Percentiles rank a stretch among this genome's conserved stretches.
Conservation (phyloP, 2,329 filamentous ascomycete genomes). For the Clonostachys byssicola region DNA sequence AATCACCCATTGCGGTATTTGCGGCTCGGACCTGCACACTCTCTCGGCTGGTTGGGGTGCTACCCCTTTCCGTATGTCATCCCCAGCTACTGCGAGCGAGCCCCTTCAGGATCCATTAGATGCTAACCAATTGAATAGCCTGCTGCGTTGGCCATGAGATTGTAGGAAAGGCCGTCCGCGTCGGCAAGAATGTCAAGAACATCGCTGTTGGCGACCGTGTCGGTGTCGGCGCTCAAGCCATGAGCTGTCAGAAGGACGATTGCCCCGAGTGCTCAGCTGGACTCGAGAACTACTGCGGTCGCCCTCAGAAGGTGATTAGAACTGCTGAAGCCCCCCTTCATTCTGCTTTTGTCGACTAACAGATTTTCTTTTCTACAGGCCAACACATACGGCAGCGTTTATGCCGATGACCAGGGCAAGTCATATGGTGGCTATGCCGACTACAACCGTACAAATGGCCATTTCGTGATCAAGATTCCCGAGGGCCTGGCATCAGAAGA, state of each 20-base stretch:
- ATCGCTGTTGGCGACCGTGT: conserved; percentile 61
- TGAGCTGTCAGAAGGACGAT: conserved; percentile 37
- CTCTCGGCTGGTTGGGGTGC: conserved; percentile 49
- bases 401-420: conserved; percentile 17
- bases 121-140: no score
- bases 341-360: conserved; percentile 4
- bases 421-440: conserved; percentile 45
- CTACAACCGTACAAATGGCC: conserved; percentile 12
- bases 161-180: conserved; percentile 51
- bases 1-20: conserved; percentile 63
- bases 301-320: neutral
- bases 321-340: no score
- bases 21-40: conserved; percentile 57
- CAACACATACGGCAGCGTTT: conserved; percentile 36
- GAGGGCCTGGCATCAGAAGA: conserved; percentile 56
- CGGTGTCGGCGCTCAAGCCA: conserved; percentile 56
- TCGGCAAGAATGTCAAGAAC: conserved; percentile 38
- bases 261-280: conserved; percentile 36
- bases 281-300: conserved; percentile 32
- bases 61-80: conserved; percentile 26
- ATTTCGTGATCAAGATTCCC: conserved; percentile 63
- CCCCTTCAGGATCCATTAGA: no score
- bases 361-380: conserved; percentile 11
- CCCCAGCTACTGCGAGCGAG: conserved; percentile 2
- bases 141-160: conserved; percentile 58